phyloP scores from a whole-genome alignment of 1,284 basidiomycete genomes.

The Malassezia furfur region DNA sequence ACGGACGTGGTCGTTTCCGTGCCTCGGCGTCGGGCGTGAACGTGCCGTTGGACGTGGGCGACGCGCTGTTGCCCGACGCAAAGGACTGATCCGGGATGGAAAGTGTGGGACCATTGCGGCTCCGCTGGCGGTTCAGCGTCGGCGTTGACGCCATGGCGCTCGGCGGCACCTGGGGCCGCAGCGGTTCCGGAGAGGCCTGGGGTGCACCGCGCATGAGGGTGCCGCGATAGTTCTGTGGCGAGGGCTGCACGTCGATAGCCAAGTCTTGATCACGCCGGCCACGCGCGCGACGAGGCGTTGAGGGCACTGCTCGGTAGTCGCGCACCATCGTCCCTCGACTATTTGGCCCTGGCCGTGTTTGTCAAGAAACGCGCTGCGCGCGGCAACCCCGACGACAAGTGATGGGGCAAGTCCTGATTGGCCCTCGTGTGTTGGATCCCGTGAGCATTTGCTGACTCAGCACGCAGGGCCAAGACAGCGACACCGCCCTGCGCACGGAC shows the following conservation, averaged over 20 bases:
- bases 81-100: not conserved
- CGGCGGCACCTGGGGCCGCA: not conserved
- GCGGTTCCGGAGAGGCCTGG: not conserved
- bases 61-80: not conserved
- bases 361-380: too few species aligned
- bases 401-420: too few species aligned
- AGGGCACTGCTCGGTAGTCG: not conserved
- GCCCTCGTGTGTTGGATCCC: too few species aligned
- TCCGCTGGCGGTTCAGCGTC: not conserved
- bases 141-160: not conserved
- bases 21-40: not conserved
- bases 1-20: not conserved
- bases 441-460: too few species aligned
- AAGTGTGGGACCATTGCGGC: not conserved
- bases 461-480: too few species aligned
- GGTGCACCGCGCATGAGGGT: not conserved
- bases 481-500: too few species aligned
- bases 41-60: not conserved
- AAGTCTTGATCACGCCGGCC: not conserved
- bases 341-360: too few species aligned
- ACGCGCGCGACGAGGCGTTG: not conserved
- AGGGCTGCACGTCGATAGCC: not conserved
- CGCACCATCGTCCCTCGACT: not conserved
- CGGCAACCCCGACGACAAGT: too few species aligned
- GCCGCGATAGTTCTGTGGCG: not conserved